These are phyloP conservation scores for Ceratorhiza oryzae-sativae DNA, from an alignment of 1,284 basidiomycete species.

Conservation along the genomic window DNA sequence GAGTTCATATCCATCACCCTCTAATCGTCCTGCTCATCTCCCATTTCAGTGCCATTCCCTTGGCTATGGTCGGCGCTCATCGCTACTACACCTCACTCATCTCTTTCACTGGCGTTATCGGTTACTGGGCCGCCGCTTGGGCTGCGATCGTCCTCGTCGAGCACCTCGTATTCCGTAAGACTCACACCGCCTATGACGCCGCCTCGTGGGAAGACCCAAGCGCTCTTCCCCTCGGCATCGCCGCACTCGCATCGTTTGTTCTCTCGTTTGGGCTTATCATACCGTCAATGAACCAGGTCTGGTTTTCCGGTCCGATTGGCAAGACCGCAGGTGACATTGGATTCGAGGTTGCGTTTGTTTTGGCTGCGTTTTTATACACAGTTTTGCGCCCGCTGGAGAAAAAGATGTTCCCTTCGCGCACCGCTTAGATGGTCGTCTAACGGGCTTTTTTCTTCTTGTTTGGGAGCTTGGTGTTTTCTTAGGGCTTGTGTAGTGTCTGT, in stretches of 20 bases:
- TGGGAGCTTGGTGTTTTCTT: neutral
- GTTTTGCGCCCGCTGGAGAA: conserved; percentile 60
- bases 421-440: neutral
- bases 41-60: conserved; percentile 60
- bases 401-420: conserved; percentile 14
- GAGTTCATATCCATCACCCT: neutral
- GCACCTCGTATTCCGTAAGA: conserved; percentile 66
- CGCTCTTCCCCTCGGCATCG: conserved; percentile 67
- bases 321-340: conserved; percentile 71
- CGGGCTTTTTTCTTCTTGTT: neutral
- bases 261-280: conserved; percentile 66
- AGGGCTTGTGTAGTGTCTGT: neutral
- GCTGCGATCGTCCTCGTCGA: conserved; percentile 66
- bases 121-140: conserved; percentile 72
- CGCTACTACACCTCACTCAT: conserved; percentile 68
- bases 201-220: conserved; percentile 62
- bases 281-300: conserved; percentile 72
- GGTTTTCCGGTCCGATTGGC: conserved; percentile 75
- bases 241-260: conserved; percentile 61
- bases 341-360: conserved; percentile 69
- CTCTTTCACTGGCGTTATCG: conserved; percentile 75
- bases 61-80: conserved; percentile 73
- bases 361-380: conserved; percentile 63
- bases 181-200: conserved; percentile 61
- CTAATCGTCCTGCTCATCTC: neutral